phyloP scores from a whole-genome alignment of 106 monocot genomes.

The Phalaenopsis aphrodite region DNA sequence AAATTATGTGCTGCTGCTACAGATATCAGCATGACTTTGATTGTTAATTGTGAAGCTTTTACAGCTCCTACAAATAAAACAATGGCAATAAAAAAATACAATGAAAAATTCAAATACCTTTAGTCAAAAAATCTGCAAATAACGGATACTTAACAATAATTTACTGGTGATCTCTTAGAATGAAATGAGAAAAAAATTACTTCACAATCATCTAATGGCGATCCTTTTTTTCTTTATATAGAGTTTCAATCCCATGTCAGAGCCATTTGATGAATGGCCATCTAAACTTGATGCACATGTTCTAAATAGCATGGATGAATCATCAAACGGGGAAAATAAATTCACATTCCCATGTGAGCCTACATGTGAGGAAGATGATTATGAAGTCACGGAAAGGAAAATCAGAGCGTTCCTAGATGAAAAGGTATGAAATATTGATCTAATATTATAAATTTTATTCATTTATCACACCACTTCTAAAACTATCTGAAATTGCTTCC shows the following conservation, averaged over 20 bases:
- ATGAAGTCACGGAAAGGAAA: constrained; percentile 80
- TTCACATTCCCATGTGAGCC: constrained; percentile 60
- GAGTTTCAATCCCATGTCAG: constrained; percentile 91
- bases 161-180: too few relatives aligned
- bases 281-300: constrained; percentile 39
- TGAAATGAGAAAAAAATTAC: neutral
- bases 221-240: constrained; percentile 14
- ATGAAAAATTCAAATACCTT: too few relatives aligned
- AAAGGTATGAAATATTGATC: constrained; percentile 43
- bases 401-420: constrained; percentile 89
- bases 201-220: neutral
- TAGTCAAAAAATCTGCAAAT: too few relatives aligned
- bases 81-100: too few relatives aligned
- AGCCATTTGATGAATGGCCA: constrained; percentile 74
- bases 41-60: too few relatives aligned
- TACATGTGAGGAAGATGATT: constrained; percentile 64
- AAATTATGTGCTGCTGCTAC: too few relatives aligned
- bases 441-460: neutral
- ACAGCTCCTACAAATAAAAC: too few relatives aligned
- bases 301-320: constrained; percentile 19
- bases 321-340: constrained; percentile 24
- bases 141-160: too few relatives aligned
- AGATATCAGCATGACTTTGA: too few relatives aligned
- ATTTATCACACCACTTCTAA: neutral
- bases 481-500: neutral